These are phyloP conservation scores for Capronia epimyces DNA, from an alignment of 2,329 filamentous ascomycete genomes.

Conservation along the genomic window DNA sequence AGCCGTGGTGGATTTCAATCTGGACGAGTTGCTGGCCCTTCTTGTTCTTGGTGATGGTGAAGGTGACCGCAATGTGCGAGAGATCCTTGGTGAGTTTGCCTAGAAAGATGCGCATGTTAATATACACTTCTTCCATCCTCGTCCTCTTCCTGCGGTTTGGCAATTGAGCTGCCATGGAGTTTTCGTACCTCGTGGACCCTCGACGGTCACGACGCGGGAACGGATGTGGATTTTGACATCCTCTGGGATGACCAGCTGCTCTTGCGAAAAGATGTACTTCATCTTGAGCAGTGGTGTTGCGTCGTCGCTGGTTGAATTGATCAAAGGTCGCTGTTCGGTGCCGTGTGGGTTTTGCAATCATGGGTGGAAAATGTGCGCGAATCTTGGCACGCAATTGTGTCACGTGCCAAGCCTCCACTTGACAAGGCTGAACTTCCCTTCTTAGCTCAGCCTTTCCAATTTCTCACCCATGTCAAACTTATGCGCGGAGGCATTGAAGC, in stretches of 20 bases:
- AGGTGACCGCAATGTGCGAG: slow-evolving; percentile 92
- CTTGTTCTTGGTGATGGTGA: slow-evolving; percentile 72
- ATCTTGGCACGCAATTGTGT: slow-evolving; percentile 1
- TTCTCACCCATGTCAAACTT: too few relatives aligned
- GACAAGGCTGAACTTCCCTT: not conserved
- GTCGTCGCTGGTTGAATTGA: slow-evolving; percentile 26
- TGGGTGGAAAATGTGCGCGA: slow-evolving; percentile 5
- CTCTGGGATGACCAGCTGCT: slow-evolving; percentile 91
- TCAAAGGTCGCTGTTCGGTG: slow-evolving; percentile 1
- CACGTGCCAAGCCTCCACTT: slow-evolving; percentile 1
- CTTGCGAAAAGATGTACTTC: slow-evolving; percentile 99
- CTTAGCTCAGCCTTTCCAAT: slow-evolving; percentile 1
- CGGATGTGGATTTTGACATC: slow-evolving; percentile 98
- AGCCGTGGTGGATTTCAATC: slow-evolving; percentile 98
- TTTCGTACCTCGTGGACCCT: slow-evolving; percentile 79
- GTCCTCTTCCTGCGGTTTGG: not conserved
- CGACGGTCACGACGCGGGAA: slow-evolving; percentile 91
- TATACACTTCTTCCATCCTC: not conserved
- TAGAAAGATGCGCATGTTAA: slow-evolving; percentile 35
- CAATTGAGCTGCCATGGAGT: not conserved
- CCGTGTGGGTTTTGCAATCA: slow-evolving; percentile 4
- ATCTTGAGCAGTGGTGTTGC: slow-evolving; percentile 62
- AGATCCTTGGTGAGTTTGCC: slow-evolving; percentile 97
- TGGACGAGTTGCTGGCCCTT: slow-evolving; percentile 57
- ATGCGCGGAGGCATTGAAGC: too few relatives aligned